A percentile compares a stretch with the other conserved stretches of the same genome.
These are phyloP conservation scores for Roridomyces roridus DNA, from an alignment of 768 basidiomycete genomes.

Conservation along the genomic window DNA sequence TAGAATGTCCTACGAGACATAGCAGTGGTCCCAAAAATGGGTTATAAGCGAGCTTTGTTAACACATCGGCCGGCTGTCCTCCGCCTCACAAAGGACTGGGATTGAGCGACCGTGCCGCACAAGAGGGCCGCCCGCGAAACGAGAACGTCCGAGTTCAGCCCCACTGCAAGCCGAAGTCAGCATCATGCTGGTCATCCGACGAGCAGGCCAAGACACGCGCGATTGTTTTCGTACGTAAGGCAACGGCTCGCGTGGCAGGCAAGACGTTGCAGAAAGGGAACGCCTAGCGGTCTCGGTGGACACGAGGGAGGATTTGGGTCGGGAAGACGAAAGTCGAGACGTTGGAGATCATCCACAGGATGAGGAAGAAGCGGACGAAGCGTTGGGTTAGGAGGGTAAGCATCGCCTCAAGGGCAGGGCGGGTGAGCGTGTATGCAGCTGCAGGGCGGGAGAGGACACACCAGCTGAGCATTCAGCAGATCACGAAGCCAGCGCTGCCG, in stretches of 20 bases:
- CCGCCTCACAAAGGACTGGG: slow-evolving; percentile 46
- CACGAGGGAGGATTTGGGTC: slow-evolving; percentile 56
- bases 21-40: too few relatives aligned
- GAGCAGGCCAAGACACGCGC: slow-evolving; percentile 35
- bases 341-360: slow-evolving; percentile 69
- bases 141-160: slow-evolving; percentile 65
- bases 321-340: slow-evolving; percentile 64
- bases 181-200: too few relatives aligned
- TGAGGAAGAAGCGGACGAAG: slow-evolving; percentile 66
- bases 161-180: slow-evolving; percentile 46
- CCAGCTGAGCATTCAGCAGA: slow-evolving; percentile 75
- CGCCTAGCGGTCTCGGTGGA: slow-evolving; percentile 73
- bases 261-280: slow-evolving; percentile 77
- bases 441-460: slow-evolving; percentile 30
- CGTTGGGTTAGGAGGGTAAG: slow-evolving; percentile 57
- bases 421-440: slow-evolving; percentile 40
- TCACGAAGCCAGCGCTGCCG: slow-evolving; percentile 57
- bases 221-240: slow-evolving; percentile 69
- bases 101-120: slow-evolving; percentile 54
- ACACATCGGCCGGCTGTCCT: too few relatives aligned
- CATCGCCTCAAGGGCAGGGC: slow-evolving; percentile 65
- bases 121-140: slow-evolving; percentile 63
- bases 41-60: too few relatives aligned
- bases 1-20: too few relatives aligned
- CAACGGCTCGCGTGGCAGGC: slow-evolving; percentile 59